Evolutionary conservation across 1,139 yeast species (phyloP), one percentile per base, ranked within the genome.

Genomic region (Saccharomyces hybrid): DNA sequence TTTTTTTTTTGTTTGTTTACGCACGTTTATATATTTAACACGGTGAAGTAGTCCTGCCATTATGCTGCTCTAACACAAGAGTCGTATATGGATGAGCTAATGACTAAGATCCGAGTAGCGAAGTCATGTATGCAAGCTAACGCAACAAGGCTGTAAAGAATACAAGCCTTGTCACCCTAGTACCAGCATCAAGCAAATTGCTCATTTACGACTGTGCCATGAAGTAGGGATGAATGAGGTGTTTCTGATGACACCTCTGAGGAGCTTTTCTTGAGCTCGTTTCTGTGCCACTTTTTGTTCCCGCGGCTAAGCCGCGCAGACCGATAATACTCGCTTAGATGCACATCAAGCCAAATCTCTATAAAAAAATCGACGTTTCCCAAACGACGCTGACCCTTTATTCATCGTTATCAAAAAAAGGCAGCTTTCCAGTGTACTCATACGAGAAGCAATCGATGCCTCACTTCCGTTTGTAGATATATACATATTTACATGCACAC

Each of bases 261-360:
- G n/a, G n/a, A 19, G 19, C 26, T 38, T 38, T 38, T 38, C 16
- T 38, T 19, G 41, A 19, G 44, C 44, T 38, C 44, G 44, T 38
- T 38, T 38, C 44, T 19, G 44, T 38, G 44, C 44, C 44, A 38
- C 38, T 38, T 16, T 38, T 16, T 19, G n/a, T 9, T 38, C 19
- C 25, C 44, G n/a, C 44, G 25, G 26, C 44, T 38, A 38, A 38
- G 44, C 44, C 44, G 44, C 44, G 44, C 44, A 38, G 23, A 38
- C 44, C 44, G 26, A 38, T 38, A 38, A 38, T 38, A 11, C 44
- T 38, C 44, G 44, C 44, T 38, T 38, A 38, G 25, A 11, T 29
- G 25, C 13, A 9, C 26, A 19, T 14, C 44, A 38, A 38, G 44
- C 44, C 44, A 19, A 38, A 19, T 38, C 44, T 38, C 13, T 19